Conservation (phyloP, 164 flowering plant species). For the Nelumbo lutea region DNA sequence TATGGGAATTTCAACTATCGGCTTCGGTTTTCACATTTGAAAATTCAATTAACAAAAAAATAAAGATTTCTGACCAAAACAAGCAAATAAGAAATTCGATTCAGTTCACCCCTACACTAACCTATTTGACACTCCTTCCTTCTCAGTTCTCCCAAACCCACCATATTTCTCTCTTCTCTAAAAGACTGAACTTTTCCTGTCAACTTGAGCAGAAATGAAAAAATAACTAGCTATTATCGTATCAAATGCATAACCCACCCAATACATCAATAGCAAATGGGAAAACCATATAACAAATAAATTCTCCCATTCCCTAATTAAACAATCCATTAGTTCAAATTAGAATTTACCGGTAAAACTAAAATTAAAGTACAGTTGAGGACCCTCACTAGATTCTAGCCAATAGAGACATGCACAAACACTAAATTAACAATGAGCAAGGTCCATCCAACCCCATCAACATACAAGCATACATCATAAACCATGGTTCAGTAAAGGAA, state of each 20-base stretch:
- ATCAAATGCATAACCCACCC: background rate
- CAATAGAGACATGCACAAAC: background rate
- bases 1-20: no score
- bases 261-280: background rate
- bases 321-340: background rate
- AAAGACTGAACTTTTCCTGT: no score
- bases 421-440: background rate
- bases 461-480: background rate
- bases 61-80: no score
- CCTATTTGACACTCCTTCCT: no score
- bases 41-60: no score
- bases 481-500: background rate
- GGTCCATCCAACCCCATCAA: background rate
- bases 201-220: background rate
- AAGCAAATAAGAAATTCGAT: no score
- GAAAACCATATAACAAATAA: background rate
- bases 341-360: background rate
- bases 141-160: no score
- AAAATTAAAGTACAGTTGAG: background rate
- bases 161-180: no score
- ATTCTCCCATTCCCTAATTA: background rate
- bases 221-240: background rate
- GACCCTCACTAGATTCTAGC: background rate
- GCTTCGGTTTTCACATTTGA: no score
- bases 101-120: no score